These are phyloP conservation scores for Aquilaria agallochum DNA, from an alignment of 441 rosid species.

Conservation along the genomic window DNA sequence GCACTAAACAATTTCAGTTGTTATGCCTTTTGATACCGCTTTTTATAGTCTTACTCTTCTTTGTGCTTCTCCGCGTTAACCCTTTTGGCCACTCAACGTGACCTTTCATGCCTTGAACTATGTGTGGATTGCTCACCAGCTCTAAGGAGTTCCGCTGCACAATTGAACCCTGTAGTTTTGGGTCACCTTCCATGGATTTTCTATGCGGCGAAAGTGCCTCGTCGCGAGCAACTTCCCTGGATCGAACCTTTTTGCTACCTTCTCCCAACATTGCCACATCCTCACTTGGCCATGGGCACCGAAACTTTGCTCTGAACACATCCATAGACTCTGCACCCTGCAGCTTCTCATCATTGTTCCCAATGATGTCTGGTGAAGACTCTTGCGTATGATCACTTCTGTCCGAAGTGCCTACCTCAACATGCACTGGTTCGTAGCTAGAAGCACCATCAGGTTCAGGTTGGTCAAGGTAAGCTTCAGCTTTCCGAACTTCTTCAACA, in stretches of 20 bases:
- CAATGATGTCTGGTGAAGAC: constrained; percentile 3
- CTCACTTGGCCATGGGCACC: constrained; percentile 15
- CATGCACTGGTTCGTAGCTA: constrained; percentile 15
- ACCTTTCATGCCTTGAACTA: constrained; percentile 34
- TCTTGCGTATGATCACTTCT: constrained; percentile 10
- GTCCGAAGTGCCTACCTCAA: constrained; percentile 13
- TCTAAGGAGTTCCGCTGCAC: constrained; percentile 18
- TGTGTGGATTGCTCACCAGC: constrained; percentile 23
- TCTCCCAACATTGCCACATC: constrained; percentile 17
- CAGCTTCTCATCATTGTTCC: constrained; percentile 15
- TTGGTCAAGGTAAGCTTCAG: constrained; percentile 17
- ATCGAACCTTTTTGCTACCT: constrained; percentile 16
- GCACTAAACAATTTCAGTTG: too few relatives aligned
- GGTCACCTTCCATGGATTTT: constrained; percentile 10
- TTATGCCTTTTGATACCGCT: too few relatives aligned
- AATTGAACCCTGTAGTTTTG: constrained; percentile 7
- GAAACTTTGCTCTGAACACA: constrained; percentile 18
- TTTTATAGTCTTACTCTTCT: too few relatives aligned
- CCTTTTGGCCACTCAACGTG: constrained; percentile 33
- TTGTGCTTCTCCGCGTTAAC: background rate
- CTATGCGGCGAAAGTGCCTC: constrained; percentile 14
- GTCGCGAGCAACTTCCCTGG: constrained; percentile 1
- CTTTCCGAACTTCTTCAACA: constrained; percentile 24
- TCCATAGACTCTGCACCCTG: constrained; percentile 15
- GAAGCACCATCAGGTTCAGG: constrained; percentile 19